phyloP scores from a whole-genome alignment of 176 grass and related monocot species.

The Oryza longistaminata region DNA sequence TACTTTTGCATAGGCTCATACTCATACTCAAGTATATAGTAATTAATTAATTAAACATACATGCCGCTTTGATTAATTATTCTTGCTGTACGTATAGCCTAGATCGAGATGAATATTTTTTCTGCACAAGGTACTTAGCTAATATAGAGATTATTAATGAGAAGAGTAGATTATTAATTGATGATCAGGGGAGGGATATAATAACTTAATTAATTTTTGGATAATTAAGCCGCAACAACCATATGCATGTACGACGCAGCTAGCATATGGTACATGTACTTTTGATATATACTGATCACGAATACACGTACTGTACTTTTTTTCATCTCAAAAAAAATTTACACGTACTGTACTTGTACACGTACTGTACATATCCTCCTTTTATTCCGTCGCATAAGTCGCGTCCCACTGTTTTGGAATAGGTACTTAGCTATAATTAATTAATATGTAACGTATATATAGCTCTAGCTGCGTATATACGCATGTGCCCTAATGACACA shows the following conservation, averaged over 20 bases:
- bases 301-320: conserved; percentile 19
- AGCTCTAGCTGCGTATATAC: background rate
- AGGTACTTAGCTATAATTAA: conserved; percentile 9
- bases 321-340: no score
- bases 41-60: background rate
- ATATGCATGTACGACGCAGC: background rate
- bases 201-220: background rate
- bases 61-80: background rate
- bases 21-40: background rate
- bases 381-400: conserved; percentile 34
- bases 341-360: conserved; percentile 26
- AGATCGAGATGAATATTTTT: background rate
- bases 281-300: conserved; percentile 33
- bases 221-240: conserved; percentile 37
- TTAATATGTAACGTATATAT: background rate
- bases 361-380: background rate
- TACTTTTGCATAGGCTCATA: background rate
- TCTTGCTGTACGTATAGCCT: background rate
- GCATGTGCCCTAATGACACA: background rate
- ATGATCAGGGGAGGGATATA: background rate
- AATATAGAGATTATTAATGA: background rate
- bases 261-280: background rate
- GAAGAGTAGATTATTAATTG: no score
- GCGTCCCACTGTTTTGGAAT: background rate
- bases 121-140: background rate